These are phyloP conservation scores for Colletotrichum trifolii DNA, from an alignment of 2,329 filamentous ascomycete species.

Conservation along the genomic window DNA sequence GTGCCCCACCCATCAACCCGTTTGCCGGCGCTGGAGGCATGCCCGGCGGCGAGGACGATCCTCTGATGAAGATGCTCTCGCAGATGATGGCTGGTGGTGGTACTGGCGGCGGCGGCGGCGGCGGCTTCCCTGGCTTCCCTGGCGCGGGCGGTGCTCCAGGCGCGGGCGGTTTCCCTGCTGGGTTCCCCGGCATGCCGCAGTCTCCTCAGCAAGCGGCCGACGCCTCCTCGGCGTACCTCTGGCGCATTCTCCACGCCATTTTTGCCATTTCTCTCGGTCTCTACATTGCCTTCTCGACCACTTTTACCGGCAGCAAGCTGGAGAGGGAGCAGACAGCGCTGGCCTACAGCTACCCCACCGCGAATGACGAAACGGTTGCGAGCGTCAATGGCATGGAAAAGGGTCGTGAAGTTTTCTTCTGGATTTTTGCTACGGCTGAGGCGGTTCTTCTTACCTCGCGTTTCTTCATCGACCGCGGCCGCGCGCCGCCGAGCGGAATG, in stretches of 20 bases:
- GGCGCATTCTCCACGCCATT: constrained; percentile 79
- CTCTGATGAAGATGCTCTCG: constrained; percentile 73
- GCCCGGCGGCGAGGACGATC: constrained; percentile 59
- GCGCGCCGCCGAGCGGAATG: constrained; percentile 68
- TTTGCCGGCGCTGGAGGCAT: constrained; percentile 26
- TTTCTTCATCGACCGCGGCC: constrained; percentile 75
- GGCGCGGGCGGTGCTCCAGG: constrained; percentile 37
- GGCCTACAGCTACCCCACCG: constrained; percentile 43
- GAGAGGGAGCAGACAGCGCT: constrained; percentile 62
- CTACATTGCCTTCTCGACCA: constrained; percentile 75
- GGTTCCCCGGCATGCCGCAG: constrained; percentile 49
- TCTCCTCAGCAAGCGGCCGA: constrained; percentile 47
- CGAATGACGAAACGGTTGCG: constrained; percentile 43
- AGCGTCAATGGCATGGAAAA: constrained; percentile 45
- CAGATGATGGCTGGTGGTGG: constrained; percentile 70
- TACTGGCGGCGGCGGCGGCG: constrained; percentile 43
- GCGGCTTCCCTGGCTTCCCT: constrained; percentile 33
- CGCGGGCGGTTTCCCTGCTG: constrained; percentile 44
- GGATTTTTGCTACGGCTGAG: constrained; percentile 83
- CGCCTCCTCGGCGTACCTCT: constrained; percentile 60
- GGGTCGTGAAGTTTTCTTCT: constrained; percentile 72
- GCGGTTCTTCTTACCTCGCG: constrained; percentile 76
- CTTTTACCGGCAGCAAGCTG: constrained; percentile 74
- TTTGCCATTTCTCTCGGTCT: constrained; percentile 77
- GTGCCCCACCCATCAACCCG: constrained; percentile 42